phyloP scores from a whole-genome alignment of 306 rosid species.

The Citrullus colocynthis region DNA sequence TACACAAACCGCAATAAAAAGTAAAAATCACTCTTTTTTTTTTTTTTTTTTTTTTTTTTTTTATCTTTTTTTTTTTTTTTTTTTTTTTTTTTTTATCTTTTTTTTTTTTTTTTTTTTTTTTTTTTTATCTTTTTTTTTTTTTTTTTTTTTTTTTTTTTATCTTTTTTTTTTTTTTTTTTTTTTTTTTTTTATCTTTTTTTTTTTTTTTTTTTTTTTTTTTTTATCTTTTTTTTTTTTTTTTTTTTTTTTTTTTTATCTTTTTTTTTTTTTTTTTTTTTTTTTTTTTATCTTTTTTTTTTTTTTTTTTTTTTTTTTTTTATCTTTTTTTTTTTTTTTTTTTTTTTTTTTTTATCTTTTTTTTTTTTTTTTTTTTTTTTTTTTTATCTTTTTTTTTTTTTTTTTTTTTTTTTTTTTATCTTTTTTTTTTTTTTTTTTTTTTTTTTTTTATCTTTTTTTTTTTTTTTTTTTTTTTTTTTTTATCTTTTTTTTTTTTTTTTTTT shows the following conservation, averaged over 20 bases:
- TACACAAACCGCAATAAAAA: background rate
- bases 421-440: background rate
- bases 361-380: background rate
- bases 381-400: background rate
- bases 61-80: background rate
- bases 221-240: background rate
- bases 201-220: background rate
- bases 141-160: background rate
- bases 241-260: background rate
- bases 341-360: background rate
- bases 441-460: background rate
- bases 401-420: background rate
- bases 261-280: background rate
- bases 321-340: background rate
- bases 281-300: background rate
- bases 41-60: background rate
- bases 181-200: background rate
- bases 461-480: background rate
- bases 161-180: background rate
- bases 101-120: background rate
- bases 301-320: background rate
- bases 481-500: background rate
- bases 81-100: background rate
- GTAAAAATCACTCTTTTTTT: background rate
- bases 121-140: background rate